Evolutionary conservation across 495 filamentous ascomycete species (phyloP), one percentile per base, ranked within the genome.

Genomic region (Penicillium psychrofluorescens): DNA sequence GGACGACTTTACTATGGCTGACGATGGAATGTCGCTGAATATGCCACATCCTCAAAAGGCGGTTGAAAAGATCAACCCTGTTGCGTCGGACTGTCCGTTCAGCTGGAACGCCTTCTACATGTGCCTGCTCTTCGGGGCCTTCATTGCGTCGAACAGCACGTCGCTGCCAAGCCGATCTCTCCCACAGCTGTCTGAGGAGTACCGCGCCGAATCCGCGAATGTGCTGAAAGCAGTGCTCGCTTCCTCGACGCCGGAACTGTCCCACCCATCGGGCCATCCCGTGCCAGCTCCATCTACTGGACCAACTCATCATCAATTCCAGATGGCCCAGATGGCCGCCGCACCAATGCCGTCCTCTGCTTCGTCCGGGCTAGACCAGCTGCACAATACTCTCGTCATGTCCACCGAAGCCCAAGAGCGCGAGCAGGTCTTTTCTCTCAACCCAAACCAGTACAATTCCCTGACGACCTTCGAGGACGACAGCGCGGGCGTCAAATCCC

Each of bases 41-140:
- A 22, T 22, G 22, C 4, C 22, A 3, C 45, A 59, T n/a, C 30
- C 50, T 12, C 58, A 64, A 38, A 60, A 67, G 27, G 65, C 77
- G 41, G 81, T 81, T 74, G 84, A 90, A 45, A 80, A 80, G 67
- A 76, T 84, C 70, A 74, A 9, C 32, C 32, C 32, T 34, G 32
- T 77, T 38, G 77, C 83, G 64, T 71, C 75, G 59, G 74, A 74
- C 48, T 64, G 75, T 43, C 68, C 74, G 31, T 74, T 83, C 63
- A 66, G 68, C 64, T 74, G 77, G 65, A 80, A 80, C 31, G 61
- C 75, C 28, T 75, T 81, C 56, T 74, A 72, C 54, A 79, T 80
- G 90, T 87, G 95, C 53, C 87, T 98, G 48, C 86, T 98, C 45
- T 90, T 95, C 56, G 92, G 92, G 54, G 92, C 92, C 40, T 96